Conservation (phyloP, 176 grass and related monocot species). For the Pontederia paniculata region DNA sequence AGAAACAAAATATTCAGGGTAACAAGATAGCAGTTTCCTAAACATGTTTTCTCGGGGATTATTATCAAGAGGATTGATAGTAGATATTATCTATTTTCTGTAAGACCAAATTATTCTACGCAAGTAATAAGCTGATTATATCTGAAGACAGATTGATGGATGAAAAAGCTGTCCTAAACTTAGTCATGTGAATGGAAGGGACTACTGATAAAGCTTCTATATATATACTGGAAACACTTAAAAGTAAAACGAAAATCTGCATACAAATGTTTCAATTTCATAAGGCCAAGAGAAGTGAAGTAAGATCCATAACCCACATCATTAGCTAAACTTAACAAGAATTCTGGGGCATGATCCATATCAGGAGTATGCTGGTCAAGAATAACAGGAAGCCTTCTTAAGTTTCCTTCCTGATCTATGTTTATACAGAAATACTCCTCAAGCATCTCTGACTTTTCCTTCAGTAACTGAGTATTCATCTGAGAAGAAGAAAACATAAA, state of each 20-base stretch:
- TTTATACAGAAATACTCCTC: constrained; percentile 86
- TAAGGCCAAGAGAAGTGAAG: constrained; percentile 13
- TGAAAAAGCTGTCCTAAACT: no score
- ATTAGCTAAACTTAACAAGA: constrained; percentile 62
- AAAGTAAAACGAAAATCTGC: not conserved
- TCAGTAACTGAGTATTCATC: constrained; percentile 68
- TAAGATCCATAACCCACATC: constrained; percentile 46
- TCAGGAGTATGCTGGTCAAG: constrained; percentile 94
- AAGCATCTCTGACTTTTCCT: constrained; percentile 70
- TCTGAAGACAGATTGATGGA: no score
- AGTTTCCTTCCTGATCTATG: constrained; percentile 52
- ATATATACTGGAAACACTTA: no score
- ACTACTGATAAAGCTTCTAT: no score
- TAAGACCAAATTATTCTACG: not conserved
- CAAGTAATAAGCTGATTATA: no score
- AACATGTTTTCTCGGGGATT: constrained; percentile 1
- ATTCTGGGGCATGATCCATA: constrained; percentile 80
- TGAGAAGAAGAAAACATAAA: constrained; percentile 19
- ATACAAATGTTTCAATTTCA: not conserved
- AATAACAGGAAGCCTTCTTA: constrained; percentile 77
- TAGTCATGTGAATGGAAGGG: no score
- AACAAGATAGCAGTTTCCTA: not conserved
- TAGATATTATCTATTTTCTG: not conserved
- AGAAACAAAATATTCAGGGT: not conserved
- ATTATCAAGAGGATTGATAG: not conserved